Evolutionary conservation across 2,329 filamentous ascomycete genomes (phyloP), one percentile per base, ranked within the genome.

Genomic region (Colletotrichum noveboracense): DNA sequence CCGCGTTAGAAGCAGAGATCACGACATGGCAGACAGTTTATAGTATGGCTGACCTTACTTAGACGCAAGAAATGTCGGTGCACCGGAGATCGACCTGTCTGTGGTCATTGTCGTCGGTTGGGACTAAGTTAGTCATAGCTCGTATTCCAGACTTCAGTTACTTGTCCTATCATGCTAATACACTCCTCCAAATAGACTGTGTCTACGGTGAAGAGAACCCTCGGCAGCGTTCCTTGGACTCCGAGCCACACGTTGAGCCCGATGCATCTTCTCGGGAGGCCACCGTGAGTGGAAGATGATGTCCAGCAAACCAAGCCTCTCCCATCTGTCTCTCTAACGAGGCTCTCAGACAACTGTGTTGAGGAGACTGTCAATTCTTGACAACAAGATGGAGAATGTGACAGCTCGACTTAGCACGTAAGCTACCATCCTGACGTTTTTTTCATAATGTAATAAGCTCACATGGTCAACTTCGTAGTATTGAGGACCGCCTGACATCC

Each of bases 321-420:
- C 7, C 4, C 55, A 28, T 28, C 52, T 56, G 52, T 56, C 21
- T 58, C 21, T 58, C 55, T 58, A 58, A 58, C 55, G 55, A 58
- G 55, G 55, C 55, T 58, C 14, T 28, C 55, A 58, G 55, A 58
- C 55, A 58, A 58, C 55, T 58, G 55, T 58, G 24, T 58, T 58
- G 13, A 58, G 55, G 55, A 58, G 55, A 28, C 9, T 58, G 24
- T 58, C 55, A 26, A 18, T 58, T 0, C 55, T 58, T 21, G 55
- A 58, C 55, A 58, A 16, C 5, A 58, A 58, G 55, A 58, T 58
- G 55, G 55, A 58, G 1, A 26, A 58, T 4, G 24, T 58, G 55
- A 58, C 55, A 58, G 24, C 55, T 16, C 55, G 55, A 58, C 55
- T 58, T 16, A 58, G 55, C 55, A 58, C 55, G 55, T 58, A 14